Conservation (phyloP, 179 eudicot species). For the Corrigiola litoralis region DNA sequence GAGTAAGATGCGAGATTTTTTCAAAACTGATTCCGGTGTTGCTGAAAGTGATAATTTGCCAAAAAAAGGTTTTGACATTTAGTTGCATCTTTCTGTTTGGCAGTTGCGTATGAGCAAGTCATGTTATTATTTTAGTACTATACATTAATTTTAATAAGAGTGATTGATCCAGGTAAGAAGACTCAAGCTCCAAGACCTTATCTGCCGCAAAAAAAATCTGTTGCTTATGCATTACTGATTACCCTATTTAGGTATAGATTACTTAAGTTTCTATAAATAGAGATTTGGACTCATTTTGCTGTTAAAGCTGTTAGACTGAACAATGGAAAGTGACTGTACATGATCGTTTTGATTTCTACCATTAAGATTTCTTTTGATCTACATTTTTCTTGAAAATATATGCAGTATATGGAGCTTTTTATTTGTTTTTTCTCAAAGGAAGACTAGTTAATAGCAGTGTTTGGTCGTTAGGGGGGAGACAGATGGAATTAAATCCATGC, state of each 20-base stretch:
- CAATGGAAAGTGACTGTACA: no score
- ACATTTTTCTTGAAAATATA: background rate
- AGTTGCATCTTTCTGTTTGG: background rate
- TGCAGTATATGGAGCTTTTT: background rate
- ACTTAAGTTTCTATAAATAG: no score
- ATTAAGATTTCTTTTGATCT: background rate
- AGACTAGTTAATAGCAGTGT: background rate
- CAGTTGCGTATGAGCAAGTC: background rate
- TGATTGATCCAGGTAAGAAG: slow-evolving; percentile 50
- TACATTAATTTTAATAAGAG: background rate
- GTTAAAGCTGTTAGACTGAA: no score
- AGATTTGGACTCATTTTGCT: no score
- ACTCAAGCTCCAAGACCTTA: slow-evolving; percentile 45
- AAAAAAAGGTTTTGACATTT: slow-evolving; percentile 37
- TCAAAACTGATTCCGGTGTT: slow-evolving; percentile 35
- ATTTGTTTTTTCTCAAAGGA: background rate
- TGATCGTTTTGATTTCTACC: no score
- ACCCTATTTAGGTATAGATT: slow-evolving; percentile 82
- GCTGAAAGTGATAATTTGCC: slow-evolving; percentile 39
- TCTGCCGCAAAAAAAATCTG: slow-evolving; percentile 86
- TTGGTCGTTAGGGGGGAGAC: slow-evolving; percentile 42
- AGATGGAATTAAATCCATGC: slow-evolving; percentile 62
- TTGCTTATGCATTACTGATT: slow-evolving; percentile 77
- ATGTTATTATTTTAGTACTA: background rate
- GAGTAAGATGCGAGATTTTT: slow-evolving; percentile 64